Evolutionary conservation across 305 asterid species (phyloP).

Genomic region (Fraxinus ornus): DNA sequence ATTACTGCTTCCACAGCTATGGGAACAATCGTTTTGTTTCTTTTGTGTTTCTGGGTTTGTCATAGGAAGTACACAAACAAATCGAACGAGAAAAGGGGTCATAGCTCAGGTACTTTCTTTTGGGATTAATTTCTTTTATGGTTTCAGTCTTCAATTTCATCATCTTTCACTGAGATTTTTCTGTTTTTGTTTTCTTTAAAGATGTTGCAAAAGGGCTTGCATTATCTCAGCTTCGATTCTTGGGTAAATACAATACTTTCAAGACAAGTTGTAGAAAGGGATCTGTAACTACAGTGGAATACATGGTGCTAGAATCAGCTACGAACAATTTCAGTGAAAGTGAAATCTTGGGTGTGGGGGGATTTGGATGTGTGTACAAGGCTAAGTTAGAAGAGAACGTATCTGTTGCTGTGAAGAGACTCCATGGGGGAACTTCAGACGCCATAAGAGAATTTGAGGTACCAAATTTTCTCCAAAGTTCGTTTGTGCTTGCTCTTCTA

Average conservation of each 20-base stretch:
- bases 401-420: conserved; percentile 68
- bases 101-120: conserved; percentile 32
- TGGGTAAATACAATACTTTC: conserved; percentile 28
- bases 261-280: conserved; percentile 25
- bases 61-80: conserved; percentile 35
- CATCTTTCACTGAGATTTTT: not conserved
- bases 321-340: conserved; percentile 50
- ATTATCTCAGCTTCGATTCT: conserved; percentile 27
- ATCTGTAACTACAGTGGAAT: conserved; percentile 47
- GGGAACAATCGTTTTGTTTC: conserved; percentile 33
- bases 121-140: not conserved
- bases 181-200: not conserved
- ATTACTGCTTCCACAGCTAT: conserved; percentile 42
- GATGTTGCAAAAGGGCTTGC: conserved; percentile 33
- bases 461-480: conserved; percentile 1
- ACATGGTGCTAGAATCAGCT: conserved; percentile 51
- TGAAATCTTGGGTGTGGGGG: conserved; percentile 65
- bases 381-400: conserved; percentile 47
- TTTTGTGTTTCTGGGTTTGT: conserved; percentile 39
- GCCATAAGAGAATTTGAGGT: conserved; percentile 65
- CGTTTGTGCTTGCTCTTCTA: not conserved
- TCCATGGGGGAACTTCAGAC: conserved; percentile 41
- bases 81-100: conserved; percentile 22
- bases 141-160: not conserved
- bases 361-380: conserved; percentile 71